A percentile compares a stretch with the other conserved stretches of the same genome.
These are phyloP conservation scores for Fusarium mangiferae DNA, from an alignment of 2,329 filamentous ascomycete genomes.

Conservation along the genomic window DNA sequence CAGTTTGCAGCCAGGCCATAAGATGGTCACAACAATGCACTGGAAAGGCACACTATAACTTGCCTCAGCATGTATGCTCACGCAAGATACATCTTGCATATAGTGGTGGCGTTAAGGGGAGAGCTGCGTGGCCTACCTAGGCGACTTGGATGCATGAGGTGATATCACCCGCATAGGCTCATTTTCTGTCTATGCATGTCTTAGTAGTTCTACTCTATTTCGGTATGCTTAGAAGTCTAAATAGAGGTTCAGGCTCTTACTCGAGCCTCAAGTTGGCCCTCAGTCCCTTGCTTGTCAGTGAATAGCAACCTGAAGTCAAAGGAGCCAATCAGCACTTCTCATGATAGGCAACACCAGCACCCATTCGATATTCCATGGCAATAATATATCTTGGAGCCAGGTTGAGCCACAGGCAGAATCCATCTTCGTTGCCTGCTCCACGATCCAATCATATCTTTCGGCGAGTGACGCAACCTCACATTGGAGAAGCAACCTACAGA, in stretches of 20 bases:
- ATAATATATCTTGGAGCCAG: neutral
- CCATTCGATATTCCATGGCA: neutral
- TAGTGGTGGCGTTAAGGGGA: neutral
- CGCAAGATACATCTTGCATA: neutral
- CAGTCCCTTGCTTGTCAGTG: neutral
- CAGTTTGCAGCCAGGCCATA: neutral
- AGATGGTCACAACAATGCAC: neutral
- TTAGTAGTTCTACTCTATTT: neutral
- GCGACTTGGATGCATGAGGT: neutral
- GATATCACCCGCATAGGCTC: neutral
- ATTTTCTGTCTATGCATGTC: neutral
- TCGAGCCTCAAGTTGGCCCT: neutral
- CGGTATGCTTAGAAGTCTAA: neutral
- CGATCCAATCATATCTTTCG: slow-evolving; percentile 19
- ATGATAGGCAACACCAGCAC: neutral
- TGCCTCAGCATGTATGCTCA: neutral
- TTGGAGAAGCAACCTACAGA: neutral
- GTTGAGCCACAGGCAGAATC: neutral
- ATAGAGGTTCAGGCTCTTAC: neutral
- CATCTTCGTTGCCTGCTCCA: neutral
- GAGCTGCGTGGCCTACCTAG: neutral
- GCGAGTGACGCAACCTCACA: neutral
- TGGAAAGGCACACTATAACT: neutral
- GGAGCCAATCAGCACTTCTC: neutral
- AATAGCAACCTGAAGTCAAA: neutral